A percentile compares a stretch with the other conserved stretches of the same genome.
Evolutionary conservation across 2,329 filamentous ascomycete species (phyloP).

Genomic region (Phoma sp.): DNA sequence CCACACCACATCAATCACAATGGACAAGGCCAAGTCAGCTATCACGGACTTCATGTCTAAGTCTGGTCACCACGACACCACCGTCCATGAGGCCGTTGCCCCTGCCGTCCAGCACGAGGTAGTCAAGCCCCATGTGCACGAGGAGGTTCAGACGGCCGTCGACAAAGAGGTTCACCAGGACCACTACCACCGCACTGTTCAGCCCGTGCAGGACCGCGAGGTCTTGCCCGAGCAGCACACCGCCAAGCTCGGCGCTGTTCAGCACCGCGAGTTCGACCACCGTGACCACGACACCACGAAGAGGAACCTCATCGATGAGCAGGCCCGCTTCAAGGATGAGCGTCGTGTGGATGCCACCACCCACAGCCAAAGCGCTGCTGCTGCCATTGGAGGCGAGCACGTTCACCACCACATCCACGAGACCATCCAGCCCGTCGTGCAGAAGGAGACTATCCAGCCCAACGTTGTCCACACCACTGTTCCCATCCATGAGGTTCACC

Average conservation of each 20-base stretch:
- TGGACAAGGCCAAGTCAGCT: slow-evolving; percentile 70
- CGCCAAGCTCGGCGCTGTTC: slow-evolving; percentile 64
- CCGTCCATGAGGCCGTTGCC: slow-evolving; percentile 69
- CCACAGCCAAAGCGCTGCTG: slow-evolving; percentile 57
- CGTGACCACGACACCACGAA: slow-evolving; percentile 56
- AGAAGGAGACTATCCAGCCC: slow-evolving; percentile 72
- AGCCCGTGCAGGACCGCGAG: slow-evolving; percentile 66
- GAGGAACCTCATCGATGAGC: slow-evolving; percentile 53
- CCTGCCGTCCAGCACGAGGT: slow-evolving; percentile 67
- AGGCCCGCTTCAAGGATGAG: slow-evolving; percentile 61
- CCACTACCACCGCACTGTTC: slow-evolving; percentile 73
- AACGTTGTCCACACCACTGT: slow-evolving; percentile 74
- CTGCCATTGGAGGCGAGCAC: slow-evolving; percentile 65
- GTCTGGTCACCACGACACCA: slow-evolving; percentile 72
- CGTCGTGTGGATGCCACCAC: slow-evolving; percentile 55
- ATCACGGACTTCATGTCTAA: slow-evolving; percentile 66
- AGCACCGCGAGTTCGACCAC: slow-evolving; percentile 68
- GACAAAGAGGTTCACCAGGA: slow-evolving; percentile 75
- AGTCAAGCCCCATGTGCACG: slow-evolving; percentile 65
- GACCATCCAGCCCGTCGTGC: slow-evolving; percentile 72
- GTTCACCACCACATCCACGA: slow-evolving; percentile 72
- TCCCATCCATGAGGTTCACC: slow-evolving; percentile 75
- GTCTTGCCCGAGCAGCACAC: slow-evolving; percentile 67
- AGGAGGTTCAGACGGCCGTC: slow-evolving; percentile 67
- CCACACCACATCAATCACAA: slow-evolving; percentile 28